phyloP scores from a whole-genome alignment of 495 filamentous ascomycete species.

The Amphirosellinia nigrospora region DNA sequence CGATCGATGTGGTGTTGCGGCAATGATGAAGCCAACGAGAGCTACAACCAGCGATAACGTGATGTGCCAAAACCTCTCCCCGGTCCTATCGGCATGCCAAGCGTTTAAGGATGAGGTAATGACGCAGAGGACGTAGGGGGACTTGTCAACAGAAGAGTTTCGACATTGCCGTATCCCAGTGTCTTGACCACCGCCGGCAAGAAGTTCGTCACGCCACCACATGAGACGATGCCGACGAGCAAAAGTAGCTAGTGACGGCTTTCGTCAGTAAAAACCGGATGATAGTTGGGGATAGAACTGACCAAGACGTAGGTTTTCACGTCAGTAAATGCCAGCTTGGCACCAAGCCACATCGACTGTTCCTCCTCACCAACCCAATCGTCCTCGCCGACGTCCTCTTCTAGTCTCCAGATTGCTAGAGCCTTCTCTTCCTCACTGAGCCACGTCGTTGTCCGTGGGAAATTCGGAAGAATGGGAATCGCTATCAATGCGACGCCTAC shows the following conservation, averaged over 20 bases:
- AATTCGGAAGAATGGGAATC: conserved; percentile 74
- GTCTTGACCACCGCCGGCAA: conserved; percentile 85
- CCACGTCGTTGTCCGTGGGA: conserved; percentile 78
- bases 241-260: conserved; percentile 58
- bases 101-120: conserved; percentile 74
- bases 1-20: conserved; percentile 69
- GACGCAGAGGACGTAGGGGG: conserved; percentile 78
- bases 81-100: conserved; percentile 78
- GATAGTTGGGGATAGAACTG: conserved; percentile 25
- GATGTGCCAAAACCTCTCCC: conserved; percentile 82
- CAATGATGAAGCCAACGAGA: conserved; percentile 76
- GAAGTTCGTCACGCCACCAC: conserved; percentile 73
- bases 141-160: conserved; percentile 76
- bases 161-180: conserved; percentile 59
- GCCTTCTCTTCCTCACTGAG: conserved; percentile 71
- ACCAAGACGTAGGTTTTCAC: conserved; percentile 75
- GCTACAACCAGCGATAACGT: conserved; percentile 70
- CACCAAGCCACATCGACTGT: conserved; percentile 69
- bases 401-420: conserved; percentile 71
- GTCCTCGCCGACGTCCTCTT: conserved; percentile 80
- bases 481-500: conserved; percentile 52
- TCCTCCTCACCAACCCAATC: conserved; percentile 71
- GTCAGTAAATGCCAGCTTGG: conserved; percentile 74
- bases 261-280: conserved; percentile 26
- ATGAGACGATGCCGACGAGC: conserved; percentile 77